Evolutionary conservation across 1,139 yeast genomes (phyloP), one percentile per base, ranked within the genome.

Genomic region (Entelexis sorbosivorans): DNA sequence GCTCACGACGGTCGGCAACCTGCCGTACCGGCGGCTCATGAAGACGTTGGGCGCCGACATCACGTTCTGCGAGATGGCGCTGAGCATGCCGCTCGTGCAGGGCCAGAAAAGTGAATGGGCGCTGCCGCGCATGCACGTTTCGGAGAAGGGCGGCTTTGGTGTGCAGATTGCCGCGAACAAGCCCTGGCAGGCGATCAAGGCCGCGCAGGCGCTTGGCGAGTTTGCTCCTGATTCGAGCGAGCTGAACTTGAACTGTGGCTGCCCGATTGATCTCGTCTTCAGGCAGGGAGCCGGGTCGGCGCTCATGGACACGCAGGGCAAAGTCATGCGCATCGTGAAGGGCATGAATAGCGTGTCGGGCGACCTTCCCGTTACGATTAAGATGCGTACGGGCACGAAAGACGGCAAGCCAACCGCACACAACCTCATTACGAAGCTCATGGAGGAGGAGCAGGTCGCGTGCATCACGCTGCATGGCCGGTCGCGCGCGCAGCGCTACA

Each of bases 71-170:
- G 99, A 91, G 69, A 93, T 91, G 98, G 97, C 97, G 0, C 74
- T 91, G 40, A 71, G 88, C 1, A 71, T 85, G 46, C 96, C 98
- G 1, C 71, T 91, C 51, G 71, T 91, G 40, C 95, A 86, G 64
- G 98, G 96, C 19, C 77, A 82, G 38, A 86, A 87, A 64, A 79
- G 95, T 2, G 99, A 91, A 68, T 91, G 99, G 99, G 99, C 99
- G 0, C 73, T 91, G 48, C 88, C 96, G 28, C 83, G 91, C 61
- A 94, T 96, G 3, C 97, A 91, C 64, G 65, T 70, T 24, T 69
- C 79, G 7, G 99, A 91, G 66, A 73, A 75, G 55, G 95, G 93
- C 5, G 93, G 93, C 0, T 93, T 83, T 67, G 98, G 96, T 50
- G 87, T 88, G 17, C 99, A 91, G 69, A 77, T 91, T 40, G 96